Conservation (phyloP, 106 monocot genomes). For the Dendrobium catenatum region DNA sequence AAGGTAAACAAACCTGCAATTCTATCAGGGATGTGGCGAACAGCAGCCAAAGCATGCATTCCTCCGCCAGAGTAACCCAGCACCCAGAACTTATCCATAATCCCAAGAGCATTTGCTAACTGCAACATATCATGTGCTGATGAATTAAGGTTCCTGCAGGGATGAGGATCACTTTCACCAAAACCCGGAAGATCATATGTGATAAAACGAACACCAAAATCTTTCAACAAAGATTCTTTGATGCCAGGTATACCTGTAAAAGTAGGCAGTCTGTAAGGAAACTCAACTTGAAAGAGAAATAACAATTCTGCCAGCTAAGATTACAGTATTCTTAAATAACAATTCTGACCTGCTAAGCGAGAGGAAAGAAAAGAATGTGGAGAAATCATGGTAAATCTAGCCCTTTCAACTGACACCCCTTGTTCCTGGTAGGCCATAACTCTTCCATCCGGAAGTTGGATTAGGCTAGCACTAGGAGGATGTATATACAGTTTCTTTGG, state of each 20-base stretch:
- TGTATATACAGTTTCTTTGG: constrained; percentile 58
- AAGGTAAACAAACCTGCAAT: constrained; percentile 56
- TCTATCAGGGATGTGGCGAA: constrained; percentile 76
- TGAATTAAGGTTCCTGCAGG: constrained; percentile 72
- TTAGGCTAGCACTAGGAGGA: constrained; percentile 63
- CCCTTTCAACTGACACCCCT: constrained; percentile 66
- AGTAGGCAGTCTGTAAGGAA: not conserved
- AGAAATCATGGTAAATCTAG: constrained; percentile 82
- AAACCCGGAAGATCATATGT: constrained; percentile 92
- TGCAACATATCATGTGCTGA: constrained; percentile 86
- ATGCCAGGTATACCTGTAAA: constrained; percentile 84
- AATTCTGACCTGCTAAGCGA: constrained; percentile 59
- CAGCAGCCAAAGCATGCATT: constrained; percentile 91
- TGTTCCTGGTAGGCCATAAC: constrained; percentile 70
- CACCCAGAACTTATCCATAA: constrained; percentile 86
- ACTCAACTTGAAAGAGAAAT: not conserved
- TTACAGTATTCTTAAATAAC: not conserved
- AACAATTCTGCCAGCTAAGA: not conserved
- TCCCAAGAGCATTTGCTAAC: constrained; percentile 59
- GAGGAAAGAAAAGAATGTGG: constrained; percentile 97
- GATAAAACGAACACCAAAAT: constrained; percentile 84
- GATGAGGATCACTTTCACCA: constrained; percentile 96
- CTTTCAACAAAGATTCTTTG: constrained; percentile 58
- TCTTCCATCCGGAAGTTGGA: constrained; percentile 90
- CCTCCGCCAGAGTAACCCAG: constrained; percentile 74